These are phyloP conservation scores for Asterophora lycoperdoides DNA, from an alignment of 768 basidiomycete genomes.

Conservation along the genomic window DNA sequence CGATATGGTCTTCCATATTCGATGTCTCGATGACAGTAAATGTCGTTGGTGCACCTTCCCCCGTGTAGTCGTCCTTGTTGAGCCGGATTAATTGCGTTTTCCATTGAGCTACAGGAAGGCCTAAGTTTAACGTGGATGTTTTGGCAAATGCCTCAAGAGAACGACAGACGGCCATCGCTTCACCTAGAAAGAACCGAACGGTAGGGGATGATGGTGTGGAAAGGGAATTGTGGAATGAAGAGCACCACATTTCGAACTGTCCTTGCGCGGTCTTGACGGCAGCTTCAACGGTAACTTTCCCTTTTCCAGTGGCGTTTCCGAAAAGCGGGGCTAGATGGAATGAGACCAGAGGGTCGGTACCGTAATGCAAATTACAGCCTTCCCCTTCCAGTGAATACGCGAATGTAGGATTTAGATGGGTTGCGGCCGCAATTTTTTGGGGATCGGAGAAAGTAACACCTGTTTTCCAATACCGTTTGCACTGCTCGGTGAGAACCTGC, in stretches of 20 bases:
- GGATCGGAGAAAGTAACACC: slow-evolving; percentile 32
- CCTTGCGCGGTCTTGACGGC: slow-evolving; percentile 25
- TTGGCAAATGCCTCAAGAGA: slow-evolving; percentile 26
- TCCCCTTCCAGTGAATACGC: slow-evolving; percentile 35
- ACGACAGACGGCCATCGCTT: slow-evolving; percentile 35
- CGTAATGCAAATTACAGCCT: slow-evolving; percentile 40
- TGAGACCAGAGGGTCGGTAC: slow-evolving; percentile 35
- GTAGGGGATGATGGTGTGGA: slow-evolving; percentile 11
- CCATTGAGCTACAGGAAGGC: slow-evolving; percentile 33
- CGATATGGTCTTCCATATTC: slow-evolving; percentile 46
- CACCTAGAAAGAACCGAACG: slow-evolving; percentile 39
- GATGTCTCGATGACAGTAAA: slow-evolving; percentile 50
- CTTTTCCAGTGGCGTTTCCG: slow-evolving; percentile 3
- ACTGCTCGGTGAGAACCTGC: slow-evolving; percentile 17
- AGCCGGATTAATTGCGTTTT: slow-evolving; percentile 29
- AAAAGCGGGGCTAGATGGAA: slow-evolving; percentile 34
- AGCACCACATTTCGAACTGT: slow-evolving; percentile 34
- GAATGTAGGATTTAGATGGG: slow-evolving; percentile 43
- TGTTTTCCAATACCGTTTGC: slow-evolving; percentile 35
- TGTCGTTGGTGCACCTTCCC: slow-evolving; percentile 25
- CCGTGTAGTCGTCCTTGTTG: slow-evolving; percentile 27
- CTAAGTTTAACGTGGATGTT: slow-evolving; percentile 19
- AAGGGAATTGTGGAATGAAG: slow-evolving; percentile 21
- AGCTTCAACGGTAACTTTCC: slow-evolving; percentile 12
- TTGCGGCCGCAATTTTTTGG: slow-evolving; percentile 18